Evolutionary conservation across 805 yeast genomes (phyloP).

Genomic region (Candida arabinofermentans): DNA sequence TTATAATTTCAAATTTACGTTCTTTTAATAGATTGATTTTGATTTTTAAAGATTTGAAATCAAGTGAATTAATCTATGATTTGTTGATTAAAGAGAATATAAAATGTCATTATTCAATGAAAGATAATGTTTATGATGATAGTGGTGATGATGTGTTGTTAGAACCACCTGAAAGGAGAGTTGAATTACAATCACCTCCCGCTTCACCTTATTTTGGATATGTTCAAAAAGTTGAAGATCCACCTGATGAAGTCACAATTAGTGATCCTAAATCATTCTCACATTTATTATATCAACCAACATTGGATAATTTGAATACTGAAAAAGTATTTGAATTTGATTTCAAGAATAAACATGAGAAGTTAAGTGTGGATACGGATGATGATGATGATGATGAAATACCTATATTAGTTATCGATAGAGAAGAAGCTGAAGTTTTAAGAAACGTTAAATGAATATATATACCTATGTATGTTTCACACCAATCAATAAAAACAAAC

Average conservation of each 20-base stretch:
- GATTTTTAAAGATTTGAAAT: conserved; percentile 18
- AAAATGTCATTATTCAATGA: conserved; percentile 20
- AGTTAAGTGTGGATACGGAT: too few species aligned
- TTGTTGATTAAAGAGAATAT: conserved; percentile 16
- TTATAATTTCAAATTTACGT: conserved; percentile 20
- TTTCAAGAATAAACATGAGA: not conserved
- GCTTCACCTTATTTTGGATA: conserved; percentile 34
- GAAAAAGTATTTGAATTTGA: conserved; percentile 16
- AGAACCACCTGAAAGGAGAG: conserved; percentile 25
- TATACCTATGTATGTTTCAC: conserved; percentile 1
- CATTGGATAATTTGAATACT: conserved; percentile 12
- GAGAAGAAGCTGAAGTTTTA: conserved; percentile 26
- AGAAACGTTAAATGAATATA: conserved; percentile 4
- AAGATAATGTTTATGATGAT: conserved; percentile 9
- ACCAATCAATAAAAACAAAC: conserved; percentile 1
- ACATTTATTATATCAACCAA: conserved; percentile 27
- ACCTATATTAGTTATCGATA: conserved; percentile 27
- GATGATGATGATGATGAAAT: conserved; percentile 9
- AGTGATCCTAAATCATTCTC: conserved; percentile 29
- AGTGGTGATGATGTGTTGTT: conserved; percentile 7
- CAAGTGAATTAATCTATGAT: conserved; percentile 13
- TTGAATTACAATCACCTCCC: conserved; percentile 34
- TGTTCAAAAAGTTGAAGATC: conserved; percentile 28
- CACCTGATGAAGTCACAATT: conserved; percentile 28
- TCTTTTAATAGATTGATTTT: conserved; percentile 25